These are phyloP conservation scores for Tolypocladium inflatum DNA, from an alignment of 2,329 filamentous ascomycete genomes.

Conservation along the genomic window DNA sequence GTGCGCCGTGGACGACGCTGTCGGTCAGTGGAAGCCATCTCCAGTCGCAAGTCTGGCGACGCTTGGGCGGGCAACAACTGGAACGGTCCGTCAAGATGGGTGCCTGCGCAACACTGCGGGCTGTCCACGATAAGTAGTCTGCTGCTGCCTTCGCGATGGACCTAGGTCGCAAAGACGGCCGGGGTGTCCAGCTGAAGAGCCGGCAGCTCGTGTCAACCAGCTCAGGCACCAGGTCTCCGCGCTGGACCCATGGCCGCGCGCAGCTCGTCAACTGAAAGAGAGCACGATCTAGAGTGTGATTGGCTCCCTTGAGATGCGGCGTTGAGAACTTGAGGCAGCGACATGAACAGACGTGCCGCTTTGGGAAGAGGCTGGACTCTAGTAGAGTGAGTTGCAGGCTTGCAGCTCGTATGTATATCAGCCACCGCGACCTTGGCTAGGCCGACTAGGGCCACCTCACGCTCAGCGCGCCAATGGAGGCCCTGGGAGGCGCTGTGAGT, in stretches of 20 bases:
- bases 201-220: background rate
- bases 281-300: background rate
- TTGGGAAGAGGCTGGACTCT: background rate
- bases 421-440: background rate
- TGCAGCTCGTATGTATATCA: background rate
- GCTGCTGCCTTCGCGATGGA: background rate
- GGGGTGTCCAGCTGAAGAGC: background rate
- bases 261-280: background rate
- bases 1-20: background rate
- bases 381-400: background rate
- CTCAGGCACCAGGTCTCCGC: constrained; percentile 2
- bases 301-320: background rate
- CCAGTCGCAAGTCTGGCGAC: background rate
- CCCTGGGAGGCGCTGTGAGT: background rate
- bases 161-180: background rate
- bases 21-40: background rate
- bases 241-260: background rate
- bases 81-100: background rate
- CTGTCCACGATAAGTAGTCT: background rate
- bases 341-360: background rate
- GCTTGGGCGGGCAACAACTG: background rate
- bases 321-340: background rate
- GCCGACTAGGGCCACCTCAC: background rate
- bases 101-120: no score
- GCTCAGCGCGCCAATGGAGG: background rate